phyloP scores from a whole-genome alignment of 257 asterid species.

The Penstemon barbatus region DNA sequence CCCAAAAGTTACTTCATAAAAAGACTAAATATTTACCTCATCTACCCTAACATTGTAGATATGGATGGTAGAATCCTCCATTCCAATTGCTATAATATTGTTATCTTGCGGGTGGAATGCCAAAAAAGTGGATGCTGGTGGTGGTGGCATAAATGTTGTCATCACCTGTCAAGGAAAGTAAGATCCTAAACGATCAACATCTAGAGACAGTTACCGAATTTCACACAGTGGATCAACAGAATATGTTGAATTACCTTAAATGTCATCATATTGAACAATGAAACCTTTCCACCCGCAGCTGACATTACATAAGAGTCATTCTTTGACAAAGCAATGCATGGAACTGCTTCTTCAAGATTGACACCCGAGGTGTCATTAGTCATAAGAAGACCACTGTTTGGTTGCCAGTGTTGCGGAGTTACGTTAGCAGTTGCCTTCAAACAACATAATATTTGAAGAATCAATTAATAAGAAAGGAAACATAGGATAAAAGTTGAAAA shows the following conservation, averaged over 20 bases:
- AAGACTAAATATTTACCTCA: constrained; percentile 40
- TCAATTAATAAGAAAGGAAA: constrained; percentile 11
- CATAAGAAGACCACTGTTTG: constrained; percentile 53
- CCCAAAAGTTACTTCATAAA: neutral
- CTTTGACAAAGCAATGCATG: constrained; percentile 56
- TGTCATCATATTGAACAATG: constrained; percentile 54
- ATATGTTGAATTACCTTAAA: constrained; percentile 40
- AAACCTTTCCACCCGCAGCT: constrained; percentile 56
- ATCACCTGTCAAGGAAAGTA: constrained; percentile 45
- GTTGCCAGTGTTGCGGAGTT: constrained; percentile 53
- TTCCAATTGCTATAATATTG: constrained; percentile 67
- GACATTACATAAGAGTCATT: constrained; percentile 60
- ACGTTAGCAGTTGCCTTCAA: constrained; percentile 58
- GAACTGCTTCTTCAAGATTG: constrained; percentile 51
- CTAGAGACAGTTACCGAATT: neutral
- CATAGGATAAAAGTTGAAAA: neutral
- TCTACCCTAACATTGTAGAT: constrained; percentile 67
- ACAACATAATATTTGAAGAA: constrained; percentile 28
- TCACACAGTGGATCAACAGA: neutral
- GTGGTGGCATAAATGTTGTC: constrained; percentile 80
- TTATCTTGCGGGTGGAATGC: constrained; percentile 80
- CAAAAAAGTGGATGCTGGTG: constrained; percentile 73
- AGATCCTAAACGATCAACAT: constrained; percentile 20
- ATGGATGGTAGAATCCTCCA: constrained; percentile 74
- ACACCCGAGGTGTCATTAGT: constrained; percentile 46